These are phyloP conservation scores for Penicillium pancosmium DNA, from an alignment of 495 filamentous ascomycete species.

Conservation along the genomic window DNA sequence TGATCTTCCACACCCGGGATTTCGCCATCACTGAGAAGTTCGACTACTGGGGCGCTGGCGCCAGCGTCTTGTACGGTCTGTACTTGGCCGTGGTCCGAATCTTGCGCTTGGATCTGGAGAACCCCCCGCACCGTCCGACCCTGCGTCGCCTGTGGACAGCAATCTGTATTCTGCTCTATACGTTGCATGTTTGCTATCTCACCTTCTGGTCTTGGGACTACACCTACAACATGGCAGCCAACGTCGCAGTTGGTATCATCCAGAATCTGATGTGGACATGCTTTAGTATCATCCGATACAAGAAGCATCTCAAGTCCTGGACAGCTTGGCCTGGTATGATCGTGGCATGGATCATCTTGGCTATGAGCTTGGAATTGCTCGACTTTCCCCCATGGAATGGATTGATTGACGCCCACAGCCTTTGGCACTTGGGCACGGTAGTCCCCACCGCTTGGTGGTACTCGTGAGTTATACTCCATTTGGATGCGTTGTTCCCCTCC, in stretches of 20 bases:
- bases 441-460: constrained; percentile 91
- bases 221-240: constrained; percentile 95
- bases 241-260: constrained; percentile 78
- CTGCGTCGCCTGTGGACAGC: constrained; percentile 73
- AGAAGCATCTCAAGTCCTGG: constrained; percentile 69
- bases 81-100: constrained; percentile 82
- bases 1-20: constrained; percentile 89
- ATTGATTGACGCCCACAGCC: constrained; percentile 87
- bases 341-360: constrained; percentile 87
- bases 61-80: constrained; percentile 85
- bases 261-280: constrained; percentile 84
- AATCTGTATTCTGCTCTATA: constrained; percentile 71
- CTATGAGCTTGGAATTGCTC: constrained; percentile 92
- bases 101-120: constrained; percentile 73
- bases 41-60: constrained; percentile 95
- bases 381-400: constrained; percentile 89
- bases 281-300: constrained; percentile 78
- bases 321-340: constrained; percentile 89
- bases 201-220: constrained; percentile 90
- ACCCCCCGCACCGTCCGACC: constrained; percentile 54
- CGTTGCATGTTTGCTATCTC: constrained; percentile 79
- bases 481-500: background rate
- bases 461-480: constrained; percentile 64
- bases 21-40: constrained; percentile 85
- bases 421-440: constrained; percentile 96